Base-by-base conservation (phyloP, 257 asterid species). In the Ehretia macrophylla region DNA sequence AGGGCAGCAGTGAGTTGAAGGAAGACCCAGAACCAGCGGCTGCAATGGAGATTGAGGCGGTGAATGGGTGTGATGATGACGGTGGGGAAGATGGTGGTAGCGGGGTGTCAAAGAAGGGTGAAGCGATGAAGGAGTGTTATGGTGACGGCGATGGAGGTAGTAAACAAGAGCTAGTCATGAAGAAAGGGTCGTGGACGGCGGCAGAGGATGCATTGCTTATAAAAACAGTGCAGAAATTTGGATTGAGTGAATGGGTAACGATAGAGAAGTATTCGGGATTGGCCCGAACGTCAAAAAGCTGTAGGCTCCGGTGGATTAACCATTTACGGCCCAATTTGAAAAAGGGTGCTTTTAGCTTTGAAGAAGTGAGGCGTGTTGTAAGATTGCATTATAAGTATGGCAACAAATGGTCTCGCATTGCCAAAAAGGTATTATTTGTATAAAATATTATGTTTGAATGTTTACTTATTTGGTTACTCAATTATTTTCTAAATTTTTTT, bases 351-450 rank as follows among this genome's bases (percentile, higher is more conserved):
- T 73, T 80, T 46, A 77, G 77, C 6, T 44, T 13, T 27, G 72
- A 77, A 27, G 87, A 80, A 54, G 85, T 75, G 70, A 66, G 59
- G 32, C 61, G 69, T n/a, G 70, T 83, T 10, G 67, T 83, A 39
- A 58, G 56, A 20, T 48, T 80, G 80, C 91, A 83, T 75, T 27
- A 67, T 6, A 62, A 65, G 55, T 64, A 68, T 67, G 83, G 86
- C 62, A 84, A 84, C 66, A 70, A 68, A 72, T 84, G 93, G 84
- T 80, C 88, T 38, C 79, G 72, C 61, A 84, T 81, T 55, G 86
- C 93, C 55, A 45, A 79, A 67, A 65, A 75, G 83, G 81, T 84
- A 64, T 19, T 52, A 20, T 17, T 6, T 12, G 49, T 27, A 27
- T 1, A 10, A 42, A 10, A 42, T 3, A 10, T 2, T 42, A 42